Base-by-base conservation (phyloP, 352 stramenopile genomes). In the Phytophthora niederhauseri region DNA sequence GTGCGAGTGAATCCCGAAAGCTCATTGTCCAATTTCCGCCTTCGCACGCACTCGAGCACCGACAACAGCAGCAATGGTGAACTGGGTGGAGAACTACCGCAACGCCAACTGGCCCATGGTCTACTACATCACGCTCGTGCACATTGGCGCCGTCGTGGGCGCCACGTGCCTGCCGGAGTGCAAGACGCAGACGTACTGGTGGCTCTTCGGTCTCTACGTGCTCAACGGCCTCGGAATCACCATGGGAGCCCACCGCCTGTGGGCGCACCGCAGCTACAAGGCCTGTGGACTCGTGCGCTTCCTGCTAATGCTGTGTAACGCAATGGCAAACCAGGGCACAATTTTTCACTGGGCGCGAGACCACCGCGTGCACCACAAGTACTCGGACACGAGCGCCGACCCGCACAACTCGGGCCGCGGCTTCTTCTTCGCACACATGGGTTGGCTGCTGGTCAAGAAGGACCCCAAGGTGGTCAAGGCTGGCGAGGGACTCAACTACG, bases 371-470 rank as follows among this genome's bases (percentile, higher is more conserved):
- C 98, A 99, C 81, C 98, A 99, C 93, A 99, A 99, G 83, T 98
- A 98, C 80, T 98, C 93, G 52, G 96, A 99, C 79, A 98, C 95
- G 20, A 89, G 97, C 46, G 91, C 99, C 81, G 92, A 98, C 62
- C 94, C 94, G 50, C 97, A 99, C 85, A 92, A 99, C 80, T 98
- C 98, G 6, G 97, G 82, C 26, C 87, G 96, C n/a, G 98, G 98
- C 46, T 99, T 99, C 74, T 99, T 99, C 87, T 99, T 99, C 74
- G 92, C 98, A 8, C 98, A 99, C 85, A 98, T 99, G 87, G 98
- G 98, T 55, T 99, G 98, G 98, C 77, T 99, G 12, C 90, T 99
- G 34, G 84, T 99, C 24, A 99, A 99, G 85, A 99, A 99, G 78
- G 92, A 99, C 78, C 81, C 82, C 2, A 88, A 90, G 50, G 93